phyloP scores from a whole-genome alignment of 2,329 filamentous ascomycete species.

The Calonectria pteridis region DNA sequence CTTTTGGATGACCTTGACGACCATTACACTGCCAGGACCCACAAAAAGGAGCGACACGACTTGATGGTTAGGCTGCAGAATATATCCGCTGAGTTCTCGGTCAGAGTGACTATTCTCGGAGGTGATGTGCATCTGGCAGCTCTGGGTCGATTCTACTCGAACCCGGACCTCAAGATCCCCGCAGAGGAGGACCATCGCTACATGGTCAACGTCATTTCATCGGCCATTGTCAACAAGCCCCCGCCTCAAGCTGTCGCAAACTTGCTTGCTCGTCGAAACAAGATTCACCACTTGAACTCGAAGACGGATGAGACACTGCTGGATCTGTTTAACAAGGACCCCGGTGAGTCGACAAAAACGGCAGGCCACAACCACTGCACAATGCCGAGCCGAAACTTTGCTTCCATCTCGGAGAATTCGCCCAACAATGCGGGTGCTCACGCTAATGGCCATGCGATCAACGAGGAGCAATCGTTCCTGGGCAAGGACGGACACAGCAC shows the following conservation, averaged over 20 bases:
- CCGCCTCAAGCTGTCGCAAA: slow-evolving; percentile 90
- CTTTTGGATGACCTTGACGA: slow-evolving; percentile 94
- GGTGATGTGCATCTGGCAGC: slow-evolving; percentile 95
- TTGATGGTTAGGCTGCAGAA: slow-evolving; percentile 86
- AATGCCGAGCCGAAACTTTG: slow-evolving; percentile 94
- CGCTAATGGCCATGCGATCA: slow-evolving; percentile 41
- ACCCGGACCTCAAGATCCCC: slow-evolving; percentile 81
- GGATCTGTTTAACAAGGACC: slow-evolving; percentile 91
- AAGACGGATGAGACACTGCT: slow-evolving; percentile 94
- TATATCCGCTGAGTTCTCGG: slow-evolving; percentile 86
- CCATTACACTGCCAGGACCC: slow-evolving; percentile 92
- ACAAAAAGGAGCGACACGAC: slow-evolving; percentile 87
- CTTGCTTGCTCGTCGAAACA: slow-evolving; percentile 90
- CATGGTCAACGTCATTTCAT: slow-evolving; percentile 95
- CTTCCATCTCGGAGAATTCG: slow-evolving; percentile 90
- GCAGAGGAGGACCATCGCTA: slow-evolving; percentile 90
- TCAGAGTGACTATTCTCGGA: slow-evolving; percentile 91
- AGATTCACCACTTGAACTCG: slow-evolving; percentile 75
- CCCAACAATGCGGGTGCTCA: slow-evolving; percentile 59
- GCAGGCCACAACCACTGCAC: slow-evolving; percentile 84
- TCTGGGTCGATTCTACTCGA: slow-evolving; percentile 94
- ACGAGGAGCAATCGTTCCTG: slow-evolving; percentile 45
- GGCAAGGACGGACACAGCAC: slow-evolving; percentile 76
- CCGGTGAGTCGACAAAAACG: slow-evolving; percentile 81
- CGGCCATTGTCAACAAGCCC: slow-evolving; percentile 95